These are phyloP conservation scores for Ormosia semicastrata DNA, from an alignment of 306 rosid genomes.

Conservation along the genomic window DNA sequence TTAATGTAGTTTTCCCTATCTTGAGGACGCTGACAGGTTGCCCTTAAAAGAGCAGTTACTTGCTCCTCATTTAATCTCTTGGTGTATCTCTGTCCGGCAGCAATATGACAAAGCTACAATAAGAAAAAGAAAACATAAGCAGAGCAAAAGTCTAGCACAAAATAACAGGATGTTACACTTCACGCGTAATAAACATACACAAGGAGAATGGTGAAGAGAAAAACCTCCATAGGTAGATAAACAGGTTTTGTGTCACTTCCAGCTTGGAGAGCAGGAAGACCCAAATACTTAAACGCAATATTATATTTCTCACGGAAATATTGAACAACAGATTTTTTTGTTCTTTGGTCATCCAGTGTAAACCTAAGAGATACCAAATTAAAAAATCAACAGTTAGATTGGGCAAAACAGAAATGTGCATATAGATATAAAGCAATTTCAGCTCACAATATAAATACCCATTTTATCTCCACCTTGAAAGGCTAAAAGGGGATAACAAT, in stretches of 20 bases:
- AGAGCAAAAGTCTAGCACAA: neutral
- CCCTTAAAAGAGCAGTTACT: slow-evolving; percentile 52
- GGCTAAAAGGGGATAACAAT: neutral
- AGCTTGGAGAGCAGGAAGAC: slow-evolving; percentile 71
- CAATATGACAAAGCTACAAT: slow-evolving; percentile 57
- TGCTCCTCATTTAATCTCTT: slow-evolving; percentile 59
- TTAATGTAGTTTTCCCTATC: slow-evolving; percentile 28
- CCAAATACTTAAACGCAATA: neutral
- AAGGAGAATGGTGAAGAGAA: neutral
- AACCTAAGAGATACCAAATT: slow-evolving; percentile 46
- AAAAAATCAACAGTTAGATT: neutral
- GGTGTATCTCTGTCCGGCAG: slow-evolving; percentile 62
- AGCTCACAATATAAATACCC: neutral
- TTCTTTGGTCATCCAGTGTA: slow-evolving; percentile 43
- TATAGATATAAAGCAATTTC: neutral
- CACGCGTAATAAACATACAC: neutral
- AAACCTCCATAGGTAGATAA: slow-evolving; percentile 83
- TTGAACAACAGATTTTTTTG: slow-evolving; percentile 27
- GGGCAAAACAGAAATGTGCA: neutral
- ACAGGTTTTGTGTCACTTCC: slow-evolving; percentile 62
- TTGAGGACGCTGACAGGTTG: slow-evolving; percentile 68
- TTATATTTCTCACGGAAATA: slow-evolving; percentile 54
- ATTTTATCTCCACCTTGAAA: neutral
- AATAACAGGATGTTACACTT: neutral
- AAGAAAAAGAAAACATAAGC: neutral